Evolutionary conservation across 495 filamentous ascomycete genomes (phyloP), one percentile per base, ranked within the genome.

Genomic region (Delitschia confertaspora): DNA sequence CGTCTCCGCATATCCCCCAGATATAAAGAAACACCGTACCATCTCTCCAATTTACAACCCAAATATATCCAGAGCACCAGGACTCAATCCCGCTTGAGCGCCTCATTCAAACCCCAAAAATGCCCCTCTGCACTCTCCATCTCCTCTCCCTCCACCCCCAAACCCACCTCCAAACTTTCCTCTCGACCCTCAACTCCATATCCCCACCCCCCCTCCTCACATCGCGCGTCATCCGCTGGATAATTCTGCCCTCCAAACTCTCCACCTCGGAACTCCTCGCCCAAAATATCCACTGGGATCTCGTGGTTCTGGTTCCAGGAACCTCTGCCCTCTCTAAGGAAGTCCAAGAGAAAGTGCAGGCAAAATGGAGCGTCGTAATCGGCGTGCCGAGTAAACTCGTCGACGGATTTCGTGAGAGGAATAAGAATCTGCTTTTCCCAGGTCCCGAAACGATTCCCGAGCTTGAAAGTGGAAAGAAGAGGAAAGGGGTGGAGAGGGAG

Each of bases 351-450:
- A 27, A 53, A 20, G 60, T 73, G 20, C 53, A 48, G 14, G 45
- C 56, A 16, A 49, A 62, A 41, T 78, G 74, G 62, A 69, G 57
- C 53, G 51, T 78, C 31, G 60, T 61, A 31, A 70, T 70, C 22
- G 78, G 76, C 8, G 68, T 79, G 14, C 76, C 78, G 1, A 69
- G 67, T 7, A 62, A 66, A 10, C 60, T 79, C 9, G 43, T 78
- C 33, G 33, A 61, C 5, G 51, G 60, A 35, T 80, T 76, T 58
- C 33, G 59, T 0, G 29, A 49, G 4, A 64, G 60, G n/a, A 76
- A 79, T 42, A 39, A 64, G 1, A 31, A 47, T 9, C 62, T 80
- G 0, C 65, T 79, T 19, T 46, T 68, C 31, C 65, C 68, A 0
- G 30, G 60, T 1, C 36, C 58, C 0, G 47, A 30, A n/a, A 47